Evolutionary conservation across 129 eudicot species (phyloP), one percentile per base, ranked within the genome.

Genomic region (Gnaphalium uliginosum): DNA sequence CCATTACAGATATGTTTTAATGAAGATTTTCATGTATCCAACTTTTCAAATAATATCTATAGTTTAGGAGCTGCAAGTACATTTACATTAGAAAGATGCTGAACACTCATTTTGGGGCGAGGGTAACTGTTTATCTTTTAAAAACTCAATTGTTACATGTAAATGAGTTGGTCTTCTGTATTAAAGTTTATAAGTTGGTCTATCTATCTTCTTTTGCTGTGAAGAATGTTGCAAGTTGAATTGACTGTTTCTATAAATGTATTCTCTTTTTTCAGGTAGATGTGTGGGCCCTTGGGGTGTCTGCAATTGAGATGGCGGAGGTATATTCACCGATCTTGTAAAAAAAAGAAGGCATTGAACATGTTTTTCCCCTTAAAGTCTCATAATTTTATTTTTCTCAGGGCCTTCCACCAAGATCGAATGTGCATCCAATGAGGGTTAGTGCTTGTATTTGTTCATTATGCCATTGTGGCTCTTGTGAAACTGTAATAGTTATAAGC

Each of bases 241-340:
- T 66, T 21, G 24, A 51, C 73, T 66, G 65, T 50, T 33, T 18
- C 27, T 18, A 33, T 35, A 33, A 22, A 26, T 29, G 27, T 53
- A 60, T 46, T 43, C 81, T 57, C 81, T 57, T 66, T 76, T 41
- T 71, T 54, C 83, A 94, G 98, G 98, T 94, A 39, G 98, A 94
- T 84, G 98, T 89, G 73, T 90, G 97, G 98, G 98, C 98, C 71
- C 96, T 90, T 80, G 98, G 97, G 81, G 97, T 90, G 80, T 87
- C 98, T 78, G 98, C 98, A 30, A 94, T 90, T 27, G 98, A 94
- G 85, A 94, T 94, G 98, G 98, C 98, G 3, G 98, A 94, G 98
- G 98, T 90, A 87, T 25, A 21, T 48, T 18, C 54, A 57, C 33
- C 6, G 30, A 27, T 73, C 35, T 65, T 41, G 23, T 59, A 15